Base-by-base conservation (phyloP, 2,329 filamentous ascomycete genomes). In the Ambrosiella cleistominuta region DNA sequence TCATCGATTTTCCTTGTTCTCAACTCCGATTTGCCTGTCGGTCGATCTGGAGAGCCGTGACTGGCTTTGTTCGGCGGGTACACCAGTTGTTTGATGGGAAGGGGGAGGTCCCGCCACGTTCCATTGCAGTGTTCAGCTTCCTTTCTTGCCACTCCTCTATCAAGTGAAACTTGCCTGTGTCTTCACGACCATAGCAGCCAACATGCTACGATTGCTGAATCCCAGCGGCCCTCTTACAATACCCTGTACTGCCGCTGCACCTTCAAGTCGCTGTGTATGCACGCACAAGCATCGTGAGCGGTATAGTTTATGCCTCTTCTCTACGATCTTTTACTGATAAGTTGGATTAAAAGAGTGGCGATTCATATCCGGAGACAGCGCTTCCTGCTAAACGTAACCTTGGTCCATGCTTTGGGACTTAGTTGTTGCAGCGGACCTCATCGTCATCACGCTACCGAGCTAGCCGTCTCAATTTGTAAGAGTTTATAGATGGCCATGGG, bases 291-390 rank as follows among this genome's bases (percentile, higher is more conserved):
- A 54, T 42, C 7, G 52, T 40, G 27, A 38, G 37, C 38, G 42
- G 40, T 17, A 38, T 54, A n/a, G n/a, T 54, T 54, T 54, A 54
- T 54, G 52, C 52, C 52, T 54, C 52, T 40, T 27, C 9, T 51
- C 27, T 27, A 27, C 27, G 27, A 27, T 27, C 27, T 27, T 27
- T 27, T 27, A 27, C 27, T 27, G 27, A 27, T 27, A 27, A 27
- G 27, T 27, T 27, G 27, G 27, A 27, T 27, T 27, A 27, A 27
- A 27, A 27, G 27, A 27, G 27, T 27, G 27, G 3, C 4, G n/a
- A 13, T 8, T 8, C 19, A 2, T 8, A 35, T n/a, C 47, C 47
- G 19, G 47, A 51, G 27, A 35, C 47, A 51, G 47, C 19, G 19
- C 47, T 51, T 51, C 47, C 47, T 51, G 11, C 9, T 35, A 15